These are phyloP conservation scores for Pichia occidentalis DNA, from an alignment of 805 yeast genomes.

Conservation along the genomic window DNA sequence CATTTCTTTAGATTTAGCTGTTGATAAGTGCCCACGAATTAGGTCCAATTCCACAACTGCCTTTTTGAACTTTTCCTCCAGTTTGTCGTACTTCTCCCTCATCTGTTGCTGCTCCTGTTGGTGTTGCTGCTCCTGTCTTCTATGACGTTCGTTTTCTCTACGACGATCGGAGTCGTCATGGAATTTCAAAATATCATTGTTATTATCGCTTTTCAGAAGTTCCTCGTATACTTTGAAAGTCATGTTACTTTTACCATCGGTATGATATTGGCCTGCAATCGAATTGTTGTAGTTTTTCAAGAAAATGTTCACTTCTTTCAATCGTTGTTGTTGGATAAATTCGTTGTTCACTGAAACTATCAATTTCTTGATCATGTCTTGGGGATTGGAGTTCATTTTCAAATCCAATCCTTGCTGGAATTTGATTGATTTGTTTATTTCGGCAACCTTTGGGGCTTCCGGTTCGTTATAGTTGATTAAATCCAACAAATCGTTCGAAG, in stretches of 20 bases:
- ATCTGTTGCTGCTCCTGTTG: too few relatives aligned
- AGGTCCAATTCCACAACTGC: slow-evolving; percentile 18
- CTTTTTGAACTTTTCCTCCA: slow-evolving; percentile 19
- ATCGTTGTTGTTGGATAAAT: slow-evolving; percentile 50
- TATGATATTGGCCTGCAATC: slow-evolving; percentile 6
- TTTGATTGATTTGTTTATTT: background rate
- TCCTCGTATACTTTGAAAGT: slow-evolving; percentile 8
- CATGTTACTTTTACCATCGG: slow-evolving; percentile 3
- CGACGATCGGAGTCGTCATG: background rate
- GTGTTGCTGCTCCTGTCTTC: too few relatives aligned
- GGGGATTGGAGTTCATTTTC: slow-evolving; percentile 49
- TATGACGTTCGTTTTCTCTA: background rate
- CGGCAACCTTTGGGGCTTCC: slow-evolving; percentile 38
- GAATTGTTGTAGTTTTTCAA: slow-evolving; percentile 40
- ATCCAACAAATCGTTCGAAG: slow-evolving; percentile 22
- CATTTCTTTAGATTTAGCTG: slow-evolving; percentile 17
- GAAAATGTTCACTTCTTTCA: slow-evolving; percentile 49
- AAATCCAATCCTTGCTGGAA: slow-evolving; percentile 42
- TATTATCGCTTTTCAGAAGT: slow-evolving; percentile 3
- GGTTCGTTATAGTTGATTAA: slow-evolving; percentile 33
- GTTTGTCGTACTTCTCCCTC: slow-evolving; percentile 9
- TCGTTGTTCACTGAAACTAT: slow-evolving; percentile 51
- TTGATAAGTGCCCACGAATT: slow-evolving; percentile 19
- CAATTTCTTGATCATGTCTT: slow-evolving; percentile 48
- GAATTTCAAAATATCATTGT: background rate